Evolutionary conservation across 306 rosid genomes (phyloP).

Genomic region (Alnus glutinosa): DNA sequence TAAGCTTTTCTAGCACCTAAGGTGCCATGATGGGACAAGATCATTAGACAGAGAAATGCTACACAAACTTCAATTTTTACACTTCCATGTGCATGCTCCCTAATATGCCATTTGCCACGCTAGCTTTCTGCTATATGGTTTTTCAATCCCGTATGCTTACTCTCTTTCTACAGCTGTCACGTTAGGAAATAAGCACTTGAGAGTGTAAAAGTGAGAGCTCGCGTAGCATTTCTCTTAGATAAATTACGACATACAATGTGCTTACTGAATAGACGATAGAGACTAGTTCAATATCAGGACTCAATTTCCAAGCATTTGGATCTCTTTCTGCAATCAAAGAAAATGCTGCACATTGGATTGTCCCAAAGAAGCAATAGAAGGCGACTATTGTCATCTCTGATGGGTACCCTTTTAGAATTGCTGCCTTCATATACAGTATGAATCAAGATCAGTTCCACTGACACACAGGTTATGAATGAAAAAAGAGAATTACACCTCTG

Average conservation of each 20-base stretch:
- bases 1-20: background rate
- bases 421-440: constrained; percentile 44
- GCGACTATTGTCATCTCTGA: constrained; percentile 58
- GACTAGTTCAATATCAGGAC: constrained; percentile 46
- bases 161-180: no score
- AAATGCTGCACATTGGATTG: constrained; percentile 54
- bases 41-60: background rate
- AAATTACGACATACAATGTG: background rate
- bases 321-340: constrained; percentile 46
- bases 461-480: constrained; percentile 1
- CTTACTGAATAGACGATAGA: constrained; percentile 64
- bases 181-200: no score
- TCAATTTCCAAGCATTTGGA: constrained; percentile 52
- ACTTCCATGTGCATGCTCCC: no score
- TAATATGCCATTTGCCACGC: no score
- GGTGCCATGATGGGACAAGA: background rate
- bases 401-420: constrained; percentile 56
- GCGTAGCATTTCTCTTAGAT: no score
- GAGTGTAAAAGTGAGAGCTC: no score
- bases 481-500: background rate
- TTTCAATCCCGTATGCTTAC: no score
- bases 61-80: no score
- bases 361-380: constrained; percentile 65
- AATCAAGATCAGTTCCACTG: constrained; percentile 30
- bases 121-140: no score